phyloP scores from a whole-genome alignment of 768 basidiomycete species.

The Thelephora aurantiotincta region DNA sequence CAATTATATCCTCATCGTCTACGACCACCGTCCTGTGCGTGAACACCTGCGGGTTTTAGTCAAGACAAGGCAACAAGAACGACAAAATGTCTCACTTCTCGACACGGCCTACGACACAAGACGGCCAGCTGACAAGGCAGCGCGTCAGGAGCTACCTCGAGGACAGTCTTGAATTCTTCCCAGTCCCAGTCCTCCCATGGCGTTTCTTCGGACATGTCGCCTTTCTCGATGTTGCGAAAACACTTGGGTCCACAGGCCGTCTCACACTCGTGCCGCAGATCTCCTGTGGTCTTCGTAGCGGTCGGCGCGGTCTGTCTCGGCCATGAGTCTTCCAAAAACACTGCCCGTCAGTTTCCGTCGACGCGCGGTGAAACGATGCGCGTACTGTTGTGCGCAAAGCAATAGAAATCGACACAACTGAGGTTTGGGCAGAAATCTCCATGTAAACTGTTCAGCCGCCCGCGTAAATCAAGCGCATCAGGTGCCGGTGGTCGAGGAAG shows the following conservation, averaged over 20 bases:
- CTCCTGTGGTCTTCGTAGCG: background rate
- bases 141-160: conserved; percentile 29
- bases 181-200: conserved; percentile 26
- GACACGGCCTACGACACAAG: conserved; percentile 43
- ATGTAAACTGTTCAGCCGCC: conserved; percentile 8
- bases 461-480: conserved; percentile 2
- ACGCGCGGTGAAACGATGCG: too few species aligned
- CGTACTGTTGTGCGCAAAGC: conserved; percentile 10
- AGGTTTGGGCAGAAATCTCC: conserved; percentile 13
- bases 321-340: too few species aligned
- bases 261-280: background rate
- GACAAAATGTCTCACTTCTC: conserved; percentile 28
- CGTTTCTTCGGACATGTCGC: conserved; percentile 8
- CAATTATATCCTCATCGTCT: too few species aligned
- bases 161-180: conserved; percentile 23
- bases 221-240: conserved; percentile 2
- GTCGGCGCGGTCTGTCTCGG: too few species aligned
- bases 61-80: background rate
- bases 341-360: too few species aligned
- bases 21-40: too few species aligned
- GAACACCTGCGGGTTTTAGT: background rate
- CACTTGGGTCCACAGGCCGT: background rate
- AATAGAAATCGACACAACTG: conserved; percentile 11
- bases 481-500: conserved; percentile 5
- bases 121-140: conserved; percentile 40